These are phyloP conservation scores for Annulohypoxylon bovei DNA, from an alignment of 495 filamentous ascomycete genomes.

Conservation along the genomic window DNA sequence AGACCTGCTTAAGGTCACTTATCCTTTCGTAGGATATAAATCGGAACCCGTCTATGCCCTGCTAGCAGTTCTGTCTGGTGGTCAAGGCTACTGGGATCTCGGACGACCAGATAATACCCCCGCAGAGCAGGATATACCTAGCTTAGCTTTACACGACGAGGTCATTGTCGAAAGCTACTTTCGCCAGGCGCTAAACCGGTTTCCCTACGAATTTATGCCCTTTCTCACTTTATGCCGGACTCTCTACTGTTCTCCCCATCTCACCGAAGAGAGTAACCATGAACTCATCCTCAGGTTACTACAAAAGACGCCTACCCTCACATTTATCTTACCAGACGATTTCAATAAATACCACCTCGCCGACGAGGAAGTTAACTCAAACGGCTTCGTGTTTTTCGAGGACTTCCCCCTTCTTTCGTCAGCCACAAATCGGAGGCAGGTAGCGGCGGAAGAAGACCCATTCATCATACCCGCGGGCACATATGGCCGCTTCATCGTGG, in stretches of 20 bases:
- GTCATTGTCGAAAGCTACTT: constrained; percentile 66
- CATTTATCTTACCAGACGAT: constrained; percentile 70
- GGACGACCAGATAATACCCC: constrained; percentile 46
- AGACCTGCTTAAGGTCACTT: constrained; percentile 69
- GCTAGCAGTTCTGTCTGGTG: constrained; percentile 67
- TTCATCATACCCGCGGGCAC: constrained; percentile 70
- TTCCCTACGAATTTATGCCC: constrained; percentile 87
- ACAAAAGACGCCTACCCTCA: constrained; percentile 73
- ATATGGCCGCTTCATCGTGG: constrained; percentile 73
- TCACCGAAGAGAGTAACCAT: constrained; percentile 61
- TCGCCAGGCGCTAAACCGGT: constrained; percentile 72
- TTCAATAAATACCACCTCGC: constrained; percentile 78
- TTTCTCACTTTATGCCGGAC: constrained; percentile 66
- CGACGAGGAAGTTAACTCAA: constrained; percentile 85
- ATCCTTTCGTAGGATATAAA: constrained; percentile 70
- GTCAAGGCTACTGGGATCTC: constrained; percentile 65
- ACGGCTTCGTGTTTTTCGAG: constrained; percentile 65
- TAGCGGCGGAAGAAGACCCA: constrained; percentile 48
- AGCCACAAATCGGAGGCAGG: constrained; percentile 42
- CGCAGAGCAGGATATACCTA: constrained; percentile 59
- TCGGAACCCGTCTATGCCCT: constrained; percentile 70
- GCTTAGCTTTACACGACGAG: constrained; percentile 64
- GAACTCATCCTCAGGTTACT: constrained; percentile 65
- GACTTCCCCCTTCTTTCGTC: constrained; percentile 65
- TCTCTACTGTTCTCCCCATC: constrained; percentile 47